A percentile compares a stretch with the other conserved stretches of the same genome.
Evolutionary conservation across 2,329 filamentous ascomycete species (phyloP).

Genomic region (Aspergillus pseudoviridinutans): DNA sequence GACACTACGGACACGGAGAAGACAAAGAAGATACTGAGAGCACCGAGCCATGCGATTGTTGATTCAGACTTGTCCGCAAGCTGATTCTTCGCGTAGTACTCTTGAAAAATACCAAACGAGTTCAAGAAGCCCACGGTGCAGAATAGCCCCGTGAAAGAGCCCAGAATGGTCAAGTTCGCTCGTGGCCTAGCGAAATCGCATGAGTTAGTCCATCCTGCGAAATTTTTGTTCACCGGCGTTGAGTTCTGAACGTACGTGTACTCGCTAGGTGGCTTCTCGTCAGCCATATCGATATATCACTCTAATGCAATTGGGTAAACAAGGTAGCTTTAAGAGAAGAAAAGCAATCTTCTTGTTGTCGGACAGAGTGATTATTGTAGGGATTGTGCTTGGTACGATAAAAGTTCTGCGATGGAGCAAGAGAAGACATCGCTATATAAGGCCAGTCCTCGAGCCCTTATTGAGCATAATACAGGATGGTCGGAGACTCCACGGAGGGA

Average conservation of each 20-base stretch:
- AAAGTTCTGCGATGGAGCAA: background rate
- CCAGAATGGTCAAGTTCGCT: constrained; percentile 26
- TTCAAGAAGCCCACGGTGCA: constrained; percentile 39
- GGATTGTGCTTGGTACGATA: background rate
- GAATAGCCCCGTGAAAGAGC: constrained; percentile 28
- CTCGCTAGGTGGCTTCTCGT: constrained; percentile 11
- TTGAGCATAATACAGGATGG: too few relatives aligned
- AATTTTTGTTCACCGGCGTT: background rate
- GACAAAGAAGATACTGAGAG: constrained; percentile 29
- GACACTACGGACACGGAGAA: constrained; percentile 25
- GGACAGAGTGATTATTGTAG: too few relatives aligned
- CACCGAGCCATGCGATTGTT: constrained; percentile 33
- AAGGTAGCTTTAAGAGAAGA: too few relatives aligned
- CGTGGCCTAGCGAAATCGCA: constrained; percentile 14
- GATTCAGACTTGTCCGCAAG: constrained; percentile 24
- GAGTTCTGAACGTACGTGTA: constrained; percentile 18
- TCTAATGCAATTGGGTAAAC: background rate
- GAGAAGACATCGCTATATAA: background rate
- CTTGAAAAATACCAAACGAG: constrained; percentile 35
- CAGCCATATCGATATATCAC: background rate
- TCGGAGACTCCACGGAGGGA: constrained; percentile 1
- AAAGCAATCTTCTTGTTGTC: too few relatives aligned
- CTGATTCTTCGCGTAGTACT: constrained; percentile 26
- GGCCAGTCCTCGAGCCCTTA: too few relatives aligned
- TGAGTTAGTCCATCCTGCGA: background rate